phyloP scores from a whole-genome alignment of 495 filamentous ascomycete genomes.

The Aspergillus haitiensis region DNA sequence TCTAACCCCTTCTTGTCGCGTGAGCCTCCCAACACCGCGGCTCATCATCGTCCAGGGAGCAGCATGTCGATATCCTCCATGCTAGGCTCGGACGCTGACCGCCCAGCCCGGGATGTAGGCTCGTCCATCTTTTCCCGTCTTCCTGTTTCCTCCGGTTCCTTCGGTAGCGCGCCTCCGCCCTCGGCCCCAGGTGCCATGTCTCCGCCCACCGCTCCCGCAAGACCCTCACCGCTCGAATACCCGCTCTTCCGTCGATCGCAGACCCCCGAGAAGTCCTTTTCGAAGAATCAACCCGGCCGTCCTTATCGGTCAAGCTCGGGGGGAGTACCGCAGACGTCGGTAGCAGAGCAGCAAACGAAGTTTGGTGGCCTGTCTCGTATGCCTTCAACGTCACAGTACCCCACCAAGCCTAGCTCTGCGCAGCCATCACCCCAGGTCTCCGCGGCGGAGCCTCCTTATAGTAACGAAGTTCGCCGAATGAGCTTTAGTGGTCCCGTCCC shows the following conservation, averaged over 20 bases:
- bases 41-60: constrained; percentile 60
- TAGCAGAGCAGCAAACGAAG: constrained; percentile 33
- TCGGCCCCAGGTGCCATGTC: constrained; percentile 45
- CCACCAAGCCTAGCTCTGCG: constrained; percentile 41
- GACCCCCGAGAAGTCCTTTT: constrained; percentile 64
- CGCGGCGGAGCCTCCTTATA: constrained; percentile 36
- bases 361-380: constrained; percentile 40
- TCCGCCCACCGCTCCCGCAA: constrained; percentile 45
- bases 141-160: constrained; percentile 48
- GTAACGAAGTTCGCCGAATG: constrained; percentile 38
- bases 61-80: constrained; percentile 98
- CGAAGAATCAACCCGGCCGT: constrained; percentile 35
- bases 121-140: constrained; percentile 56
- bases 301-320: constrained; percentile 49
- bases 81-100: constrained; percentile 64
- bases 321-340: constrained; percentile 33
- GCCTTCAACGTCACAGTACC: constrained; percentile 36
- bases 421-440: constrained; percentile 45
- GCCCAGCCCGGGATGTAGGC: constrained; percentile 58
- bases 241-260: constrained; percentile 64
- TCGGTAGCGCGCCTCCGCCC: constrained; percentile 32
- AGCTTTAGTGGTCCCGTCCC: constrained; percentile 44
- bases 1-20: constrained; percentile 50
- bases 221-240: constrained; percentile 57
- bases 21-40: constrained; percentile 49